phyloP scores from a whole-genome alignment of 83 land plant species.

The Diphasiastrum complanatum region DNA sequence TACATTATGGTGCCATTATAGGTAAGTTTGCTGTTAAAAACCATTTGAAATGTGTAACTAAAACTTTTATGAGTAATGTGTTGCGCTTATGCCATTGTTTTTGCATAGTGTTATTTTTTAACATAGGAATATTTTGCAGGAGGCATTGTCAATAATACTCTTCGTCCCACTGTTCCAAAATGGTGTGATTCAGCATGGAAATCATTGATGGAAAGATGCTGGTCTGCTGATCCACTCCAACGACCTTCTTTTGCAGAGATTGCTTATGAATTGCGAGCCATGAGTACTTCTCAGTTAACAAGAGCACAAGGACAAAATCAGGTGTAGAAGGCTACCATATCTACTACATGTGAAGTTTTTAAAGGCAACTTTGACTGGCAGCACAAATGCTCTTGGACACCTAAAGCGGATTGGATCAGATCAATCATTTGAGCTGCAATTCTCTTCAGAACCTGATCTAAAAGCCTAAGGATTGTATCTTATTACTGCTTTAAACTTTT shows the following conservation, averaged over 20 bases:
- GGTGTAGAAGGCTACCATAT: no score
- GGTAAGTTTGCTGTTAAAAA: constrained; percentile 29
- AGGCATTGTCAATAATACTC: constrained; percentile 63
- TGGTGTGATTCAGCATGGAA: constrained; percentile 88
- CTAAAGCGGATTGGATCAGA: no score
- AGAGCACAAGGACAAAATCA: no score
- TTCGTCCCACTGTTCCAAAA: constrained; percentile 58
- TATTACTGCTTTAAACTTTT: no score
- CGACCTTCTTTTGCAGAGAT: constrained; percentile 69
- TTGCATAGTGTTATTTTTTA: neutral
- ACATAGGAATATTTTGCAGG: constrained; percentile 27
- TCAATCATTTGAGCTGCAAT: no score
- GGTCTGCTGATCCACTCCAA: constrained; percentile 54
- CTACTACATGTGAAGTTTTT: no score
- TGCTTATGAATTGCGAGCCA: constrained; percentile 50
- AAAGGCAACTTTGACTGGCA: no score
- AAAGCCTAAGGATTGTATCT: no score
- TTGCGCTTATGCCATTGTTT: neutral
- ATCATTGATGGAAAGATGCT: constrained; percentile 65
- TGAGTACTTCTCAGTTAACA: constrained; percentile 54
- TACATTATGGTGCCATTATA: constrained; percentile 63
- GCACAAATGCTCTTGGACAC: no score
- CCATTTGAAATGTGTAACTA: neutral
- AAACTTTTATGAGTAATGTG: neutral
- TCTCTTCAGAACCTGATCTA: no score